Percentiles rank a stretch among this genome's conserved stretches.
Conservation (phyloP, 2,329 filamentous ascomycete species). For the Sporothrix humicola region DNA sequence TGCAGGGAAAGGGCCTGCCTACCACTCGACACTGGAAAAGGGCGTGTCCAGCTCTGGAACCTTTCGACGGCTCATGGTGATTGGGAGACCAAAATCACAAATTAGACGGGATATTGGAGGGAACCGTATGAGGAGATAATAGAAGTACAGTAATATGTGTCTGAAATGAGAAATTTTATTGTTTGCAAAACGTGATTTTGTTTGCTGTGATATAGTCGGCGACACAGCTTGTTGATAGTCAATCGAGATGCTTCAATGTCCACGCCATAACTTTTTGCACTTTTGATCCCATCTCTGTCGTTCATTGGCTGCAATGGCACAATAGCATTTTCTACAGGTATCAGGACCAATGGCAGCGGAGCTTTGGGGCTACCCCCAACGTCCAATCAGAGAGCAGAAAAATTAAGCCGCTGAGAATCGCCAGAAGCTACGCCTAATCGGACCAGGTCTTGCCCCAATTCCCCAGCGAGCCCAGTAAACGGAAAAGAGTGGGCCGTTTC, state of each 20-base stretch:
- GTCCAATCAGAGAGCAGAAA: slow-evolving; percentile 4
- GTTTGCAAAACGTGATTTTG: not conserved
- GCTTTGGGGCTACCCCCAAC: not conserved
- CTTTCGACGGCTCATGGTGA: slow-evolving; percentile 60
- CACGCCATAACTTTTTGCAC: not conserved
- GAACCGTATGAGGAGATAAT: too few species aligned
- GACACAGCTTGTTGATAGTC: not conserved
- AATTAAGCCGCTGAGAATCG: not conserved
- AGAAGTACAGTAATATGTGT: not conserved
- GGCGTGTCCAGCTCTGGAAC: slow-evolving; percentile 69
- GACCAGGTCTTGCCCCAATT: not conserved
- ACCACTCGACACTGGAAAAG: slow-evolving; percentile 67
- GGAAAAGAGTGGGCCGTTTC: not conserved
- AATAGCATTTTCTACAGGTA: not conserved
- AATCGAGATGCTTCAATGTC: not conserved
- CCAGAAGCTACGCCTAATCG: not conserved
- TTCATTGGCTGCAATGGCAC: not conserved
- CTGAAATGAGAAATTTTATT: not conserved
- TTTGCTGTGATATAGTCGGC: not conserved
- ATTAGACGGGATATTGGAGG: too few species aligned
- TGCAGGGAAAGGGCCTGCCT: slow-evolving; percentile 36
- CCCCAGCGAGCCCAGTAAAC: not conserved
- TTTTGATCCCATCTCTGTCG: not conserved
- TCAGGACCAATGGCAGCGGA: not conserved
- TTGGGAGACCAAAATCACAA: not conserved